Percentiles rank a stretch among this genome's conserved stretches.
Evolutionary conservation across 2,329 filamentous ascomycete species (phyloP).

Genomic region (Aspergillus hiratsukae): DNA sequence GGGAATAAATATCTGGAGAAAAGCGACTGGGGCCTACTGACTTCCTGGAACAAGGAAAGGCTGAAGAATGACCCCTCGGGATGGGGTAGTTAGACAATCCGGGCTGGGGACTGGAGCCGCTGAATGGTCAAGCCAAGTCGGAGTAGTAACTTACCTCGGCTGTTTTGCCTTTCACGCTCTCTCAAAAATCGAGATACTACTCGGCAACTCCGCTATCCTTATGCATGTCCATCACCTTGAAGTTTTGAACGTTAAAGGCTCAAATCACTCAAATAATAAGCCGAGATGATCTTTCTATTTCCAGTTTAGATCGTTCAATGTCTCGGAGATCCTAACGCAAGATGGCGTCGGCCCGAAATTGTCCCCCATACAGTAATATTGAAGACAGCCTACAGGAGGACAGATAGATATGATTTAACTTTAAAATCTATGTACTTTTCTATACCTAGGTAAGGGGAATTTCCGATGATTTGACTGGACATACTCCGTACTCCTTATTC

Average conservation of each 20-base stretch:
- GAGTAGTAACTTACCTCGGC: conserved; percentile 32
- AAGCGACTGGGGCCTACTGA: background rate
- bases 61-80: background rate
- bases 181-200: background rate
- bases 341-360: background rate
- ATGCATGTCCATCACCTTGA: background rate
- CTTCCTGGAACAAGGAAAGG: background rate
- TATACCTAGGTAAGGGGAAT: background rate
- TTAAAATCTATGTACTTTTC: too few relatives aligned
- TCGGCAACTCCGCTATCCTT: background rate
- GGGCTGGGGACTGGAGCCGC: background rate
- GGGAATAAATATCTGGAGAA: background rate
- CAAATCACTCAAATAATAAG: too few relatives aligned
- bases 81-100: background rate
- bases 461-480: background rate
- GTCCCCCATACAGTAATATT: background rate
- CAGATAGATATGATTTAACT: too few relatives aligned
- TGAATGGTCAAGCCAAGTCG: background rate
- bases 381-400: background rate
- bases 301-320: background rate
- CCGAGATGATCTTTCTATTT: too few relatives aligned
- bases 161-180: background rate
- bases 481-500: background rate
- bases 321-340: background rate
- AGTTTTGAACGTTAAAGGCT: background rate